phyloP scores from a whole-genome alignment of 176 grass and related monocot species.

The Oryza meyeriana region DNA sequence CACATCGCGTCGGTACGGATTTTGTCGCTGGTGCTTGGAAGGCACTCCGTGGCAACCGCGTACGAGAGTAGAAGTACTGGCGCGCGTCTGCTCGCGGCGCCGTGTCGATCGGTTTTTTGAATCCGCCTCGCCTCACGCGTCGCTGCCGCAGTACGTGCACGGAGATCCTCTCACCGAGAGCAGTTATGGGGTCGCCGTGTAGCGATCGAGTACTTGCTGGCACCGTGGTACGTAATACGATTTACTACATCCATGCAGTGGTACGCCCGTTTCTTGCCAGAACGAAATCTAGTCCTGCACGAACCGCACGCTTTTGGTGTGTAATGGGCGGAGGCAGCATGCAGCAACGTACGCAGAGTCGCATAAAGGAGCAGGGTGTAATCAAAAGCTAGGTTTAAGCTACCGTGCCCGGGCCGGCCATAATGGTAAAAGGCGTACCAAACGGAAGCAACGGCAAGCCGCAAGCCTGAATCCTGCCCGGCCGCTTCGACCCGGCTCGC shows the following conservation, averaged over 20 bases:
- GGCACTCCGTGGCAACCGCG: neutral
- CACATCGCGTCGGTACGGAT: too few relatives aligned
- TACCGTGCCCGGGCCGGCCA: neutral
- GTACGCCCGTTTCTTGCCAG: neutral
- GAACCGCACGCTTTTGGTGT: neutral
- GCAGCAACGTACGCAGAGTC: neutral
- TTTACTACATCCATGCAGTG: neutral
- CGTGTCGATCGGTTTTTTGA: neutral
- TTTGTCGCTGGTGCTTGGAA: neutral
- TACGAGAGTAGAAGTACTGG: neutral
- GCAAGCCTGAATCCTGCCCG: neutral
- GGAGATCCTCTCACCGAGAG: neutral
- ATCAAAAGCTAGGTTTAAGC: neutral
- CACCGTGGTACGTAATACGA: neutral
- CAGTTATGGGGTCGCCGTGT: neutral
- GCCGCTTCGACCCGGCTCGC: too few relatives aligned
- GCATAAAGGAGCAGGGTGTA: neutral
- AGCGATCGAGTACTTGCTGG: neutral
- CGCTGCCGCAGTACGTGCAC: neutral
- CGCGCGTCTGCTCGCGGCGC: too few relatives aligned
- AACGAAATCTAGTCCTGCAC: neutral
- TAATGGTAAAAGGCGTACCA: neutral
- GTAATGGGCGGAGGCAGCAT: neutral
- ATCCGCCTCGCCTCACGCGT: neutral
- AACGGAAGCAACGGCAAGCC: neutral